phyloP scores from a whole-genome alignment of 805 yeast genomes.

The Wickerhamiella hasegawae region DNA sequence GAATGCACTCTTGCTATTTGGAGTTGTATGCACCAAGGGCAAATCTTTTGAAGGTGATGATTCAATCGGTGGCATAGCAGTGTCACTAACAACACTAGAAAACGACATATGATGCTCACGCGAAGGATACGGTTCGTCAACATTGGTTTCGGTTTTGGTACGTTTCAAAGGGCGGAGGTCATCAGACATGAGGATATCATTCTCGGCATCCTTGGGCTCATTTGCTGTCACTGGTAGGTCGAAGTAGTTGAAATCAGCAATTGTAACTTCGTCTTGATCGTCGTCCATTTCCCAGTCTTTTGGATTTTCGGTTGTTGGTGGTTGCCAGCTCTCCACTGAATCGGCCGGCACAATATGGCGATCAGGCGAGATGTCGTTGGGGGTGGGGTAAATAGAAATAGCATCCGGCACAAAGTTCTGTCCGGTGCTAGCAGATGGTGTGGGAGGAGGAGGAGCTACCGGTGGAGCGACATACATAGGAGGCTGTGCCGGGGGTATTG shows the following conservation, averaged over 20 bases:
- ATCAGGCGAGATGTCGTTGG: background rate
- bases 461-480: background rate
- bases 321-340: background rate
- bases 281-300: constrained; percentile 4
- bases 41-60: too few relatives aligned
- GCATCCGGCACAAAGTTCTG: background rate
- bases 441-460: too few relatives aligned
- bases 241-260: constrained; percentile 28
- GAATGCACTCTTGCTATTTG: too few relatives aligned
- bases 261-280: constrained; percentile 24
- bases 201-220: background rate
- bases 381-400: too few relatives aligned
- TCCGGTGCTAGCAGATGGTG: background rate
- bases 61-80: too few relatives aligned
- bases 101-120: too few relatives aligned
- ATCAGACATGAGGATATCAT: background rate
- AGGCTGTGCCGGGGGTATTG: too few relatives aligned
- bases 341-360: background rate
- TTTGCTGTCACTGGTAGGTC: constrained; percentile 13
- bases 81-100: too few relatives aligned
- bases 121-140: too few relatives aligned
- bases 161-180: too few relatives aligned
- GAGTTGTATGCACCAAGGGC: too few relatives aligned
- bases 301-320: background rate
- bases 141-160: too few relatives aligned